Evolutionary conservation across 352 stramenopile genomes (phyloP).

Genomic region (Pythium utonaiense): DNA sequence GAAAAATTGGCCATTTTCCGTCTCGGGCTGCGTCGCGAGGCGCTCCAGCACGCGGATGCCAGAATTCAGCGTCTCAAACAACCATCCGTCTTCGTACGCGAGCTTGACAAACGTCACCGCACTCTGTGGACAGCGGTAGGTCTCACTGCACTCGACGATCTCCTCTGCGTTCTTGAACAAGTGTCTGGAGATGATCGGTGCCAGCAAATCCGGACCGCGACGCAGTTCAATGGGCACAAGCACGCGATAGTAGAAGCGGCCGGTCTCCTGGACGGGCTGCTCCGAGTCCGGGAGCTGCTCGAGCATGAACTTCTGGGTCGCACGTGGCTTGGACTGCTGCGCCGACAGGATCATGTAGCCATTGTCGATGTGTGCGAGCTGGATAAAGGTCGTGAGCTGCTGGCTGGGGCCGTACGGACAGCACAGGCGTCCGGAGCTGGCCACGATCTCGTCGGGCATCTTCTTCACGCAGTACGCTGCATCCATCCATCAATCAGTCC

Average conservation of each 20-base stretch:
- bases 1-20: constrained; percentile 78
- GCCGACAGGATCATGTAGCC: constrained; percentile 65
- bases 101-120: constrained; percentile 79
- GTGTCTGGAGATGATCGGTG: constrained; percentile 59
- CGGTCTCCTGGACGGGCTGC: constrained; percentile 34
- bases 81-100: constrained; percentile 78
- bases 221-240: constrained; percentile 74
- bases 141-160: constrained; percentile 71
- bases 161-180: constrained; percentile 80
- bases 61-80: constrained; percentile 81
- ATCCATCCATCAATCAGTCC: not conserved
- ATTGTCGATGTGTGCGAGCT: constrained; percentile 64
- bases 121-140: constrained; percentile 68
- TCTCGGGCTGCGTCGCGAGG: constrained; percentile 54
- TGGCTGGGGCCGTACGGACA: constrained; percentile 53
- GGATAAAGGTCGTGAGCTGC: constrained; percentile 67
- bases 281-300: constrained; percentile 40
- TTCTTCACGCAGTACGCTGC: constrained; percentile 69
- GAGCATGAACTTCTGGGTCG: constrained; percentile 19
- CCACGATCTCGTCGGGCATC: constrained; percentile 75
- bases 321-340: constrained; percentile 25
- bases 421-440: constrained; percentile 48
- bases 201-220: constrained; percentile 65
- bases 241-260: constrained; percentile 70
- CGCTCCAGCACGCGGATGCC: constrained; percentile 72